Conservation (phyloP, 1,139 yeast genomes). For the Nadsonia starkeyi-henricii region DNA sequence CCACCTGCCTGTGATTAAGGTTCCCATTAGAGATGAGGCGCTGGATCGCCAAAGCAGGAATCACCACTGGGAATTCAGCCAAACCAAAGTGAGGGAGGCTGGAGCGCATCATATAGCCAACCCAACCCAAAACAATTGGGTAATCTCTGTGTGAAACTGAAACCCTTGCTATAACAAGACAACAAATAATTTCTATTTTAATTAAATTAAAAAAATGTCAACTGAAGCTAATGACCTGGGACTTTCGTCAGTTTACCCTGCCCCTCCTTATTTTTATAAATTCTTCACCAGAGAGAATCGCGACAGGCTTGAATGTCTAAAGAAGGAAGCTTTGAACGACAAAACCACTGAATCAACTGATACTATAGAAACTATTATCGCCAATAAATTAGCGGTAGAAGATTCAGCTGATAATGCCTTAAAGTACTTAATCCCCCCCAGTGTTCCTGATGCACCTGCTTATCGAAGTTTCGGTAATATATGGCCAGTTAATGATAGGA, state of each 20-base stretch:
- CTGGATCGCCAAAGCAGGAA: too few relatives aligned
- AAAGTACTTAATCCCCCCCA: constrained; percentile 50
- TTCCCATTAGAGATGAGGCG: too few relatives aligned
- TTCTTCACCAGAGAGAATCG: constrained; percentile 53
- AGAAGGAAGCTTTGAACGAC: background rate
- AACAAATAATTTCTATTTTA: too few relatives aligned
- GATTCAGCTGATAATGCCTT: constrained; percentile 20
- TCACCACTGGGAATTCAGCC: too few relatives aligned
- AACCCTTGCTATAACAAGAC: too few relatives aligned
- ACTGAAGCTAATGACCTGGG: constrained; percentile 11
- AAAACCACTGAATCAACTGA: constrained; percentile 5
- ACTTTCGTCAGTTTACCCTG: constrained; percentile 60
- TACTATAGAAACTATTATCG: constrained; percentile 7
- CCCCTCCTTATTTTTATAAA: constrained; percentile 68
- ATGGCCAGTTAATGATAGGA: constrained; percentile 63
- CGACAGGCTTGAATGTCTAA: constrained; percentile 24
- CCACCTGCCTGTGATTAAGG: too few relatives aligned
- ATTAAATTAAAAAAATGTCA: background rate
- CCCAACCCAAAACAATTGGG: too few relatives aligned
- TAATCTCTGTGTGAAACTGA: too few relatives aligned
- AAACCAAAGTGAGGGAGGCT: too few relatives aligned
- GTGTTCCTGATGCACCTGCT: constrained; percentile 39
- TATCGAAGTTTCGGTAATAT: constrained; percentile 72
- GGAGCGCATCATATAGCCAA: too few relatives aligned
- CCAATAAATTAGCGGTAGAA: constrained; percentile 4